Conservation (phyloP, 1,139 yeast genomes). For the Yamadazyma taylorii region DNA sequence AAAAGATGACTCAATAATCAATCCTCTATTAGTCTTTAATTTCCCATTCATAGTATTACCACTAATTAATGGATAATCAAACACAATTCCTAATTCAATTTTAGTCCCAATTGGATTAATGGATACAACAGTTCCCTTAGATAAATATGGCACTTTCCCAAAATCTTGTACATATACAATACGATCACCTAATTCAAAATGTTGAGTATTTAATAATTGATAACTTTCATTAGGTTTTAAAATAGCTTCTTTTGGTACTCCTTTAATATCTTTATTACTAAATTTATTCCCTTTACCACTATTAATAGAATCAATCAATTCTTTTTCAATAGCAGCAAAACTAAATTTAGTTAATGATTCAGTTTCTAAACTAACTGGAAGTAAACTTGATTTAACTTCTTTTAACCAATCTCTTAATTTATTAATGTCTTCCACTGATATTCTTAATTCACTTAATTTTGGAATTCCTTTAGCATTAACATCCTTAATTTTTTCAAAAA, state of each 20-base stretch:
- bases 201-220: conserved; percentile 71
- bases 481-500: conserved; percentile 38
- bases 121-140: conserved; percentile 90
- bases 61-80: conserved; percentile 79
- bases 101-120: conserved; percentile 64
- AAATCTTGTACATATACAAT: conserved; percentile 82
- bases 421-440: conserved; percentile 33
- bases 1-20: conserved; percentile 78
- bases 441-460: conserved; percentile 22
- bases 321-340: conserved; percentile 66
- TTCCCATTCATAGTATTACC: conserved; percentile 83
- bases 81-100: conserved; percentile 67
- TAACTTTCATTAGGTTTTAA: conserved; percentile 75
- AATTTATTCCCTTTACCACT: conserved; percentile 35
- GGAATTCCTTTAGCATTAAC: conserved; percentile 29
- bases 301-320: conserved; percentile 49
- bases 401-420: conserved; percentile 60
- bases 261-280: conserved; percentile 61
- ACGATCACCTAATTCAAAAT: conserved; percentile 85
- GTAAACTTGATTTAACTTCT: conserved; percentile 53
- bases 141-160: conserved; percentile 86
- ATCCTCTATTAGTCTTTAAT: conserved; percentile 75
- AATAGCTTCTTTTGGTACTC: conserved; percentile 85
- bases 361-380: conserved; percentile 71
- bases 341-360: conserved; percentile 73